A percentile compares a stretch with the other conserved stretches of the same genome.
Evolutionary conservation across 2,329 filamentous ascomycete genomes (phyloP).

Genomic region (Hypoxylon sp.): DNA sequence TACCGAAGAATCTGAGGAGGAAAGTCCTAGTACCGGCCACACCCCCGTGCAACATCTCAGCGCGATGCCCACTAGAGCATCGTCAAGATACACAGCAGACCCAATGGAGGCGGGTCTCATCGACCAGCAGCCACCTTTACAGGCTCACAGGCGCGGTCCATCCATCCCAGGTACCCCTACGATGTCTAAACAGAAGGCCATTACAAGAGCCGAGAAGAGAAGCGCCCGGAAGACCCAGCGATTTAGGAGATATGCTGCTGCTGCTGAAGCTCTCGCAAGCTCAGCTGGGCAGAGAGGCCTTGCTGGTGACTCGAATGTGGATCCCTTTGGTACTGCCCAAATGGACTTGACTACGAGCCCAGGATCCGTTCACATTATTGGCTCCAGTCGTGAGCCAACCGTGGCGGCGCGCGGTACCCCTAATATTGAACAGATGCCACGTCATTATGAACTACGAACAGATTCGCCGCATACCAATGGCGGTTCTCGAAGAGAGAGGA

Average conservation of each 20-base stretch:
- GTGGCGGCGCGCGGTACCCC: conserved; percentile 32
- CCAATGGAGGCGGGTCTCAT: conserved; percentile 12
- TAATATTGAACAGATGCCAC: conserved; percentile 32
- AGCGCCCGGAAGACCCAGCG: conserved; percentile 52
- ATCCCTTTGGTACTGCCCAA: conserved; percentile 38
- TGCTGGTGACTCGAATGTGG: conserved; percentile 37
- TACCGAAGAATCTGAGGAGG: conserved; percentile 60
- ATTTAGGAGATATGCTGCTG: conserved; percentile 56
- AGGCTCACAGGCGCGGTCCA: conserved; percentile 36
- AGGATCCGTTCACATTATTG: conserved; percentile 31
- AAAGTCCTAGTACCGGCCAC: conserved; percentile 47
- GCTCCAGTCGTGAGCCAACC: conserved; percentile 39
- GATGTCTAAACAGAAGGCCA: conserved; percentile 46
- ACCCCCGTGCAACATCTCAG: conserved; percentile 27
- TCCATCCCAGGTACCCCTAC: conserved; percentile 38
- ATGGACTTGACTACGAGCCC: conserved; percentile 46
- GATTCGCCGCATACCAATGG: conserved; percentile 26
- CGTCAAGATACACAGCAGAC: conserved; percentile 29
- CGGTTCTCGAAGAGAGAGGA: conserved; percentile 25
- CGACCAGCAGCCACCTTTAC: conserved; percentile 15
- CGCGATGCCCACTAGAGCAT: conserved; percentile 29
- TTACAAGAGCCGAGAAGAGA: conserved; percentile 49
- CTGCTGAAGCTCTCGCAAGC: conserved; percentile 52
- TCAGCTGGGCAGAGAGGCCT: conserved; percentile 38
- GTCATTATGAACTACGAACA: conserved; percentile 34